Conservation (phyloP, 129 eudicot species). For the Sambucus nigra region DNA sequence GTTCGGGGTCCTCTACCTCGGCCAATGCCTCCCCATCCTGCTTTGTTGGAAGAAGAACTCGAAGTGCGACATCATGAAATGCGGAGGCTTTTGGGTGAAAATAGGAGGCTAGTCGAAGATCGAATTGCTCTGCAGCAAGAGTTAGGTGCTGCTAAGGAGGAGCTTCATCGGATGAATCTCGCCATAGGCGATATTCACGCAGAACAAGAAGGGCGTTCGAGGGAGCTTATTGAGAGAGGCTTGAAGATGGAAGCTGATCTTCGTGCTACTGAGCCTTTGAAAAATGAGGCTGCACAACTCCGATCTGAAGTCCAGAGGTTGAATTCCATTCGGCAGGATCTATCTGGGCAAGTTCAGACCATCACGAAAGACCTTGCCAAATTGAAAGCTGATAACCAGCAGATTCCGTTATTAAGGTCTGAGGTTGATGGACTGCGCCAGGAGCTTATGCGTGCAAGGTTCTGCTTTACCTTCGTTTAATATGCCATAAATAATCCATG, state of each 20-base stretch:
- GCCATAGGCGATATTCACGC: constrained; percentile 55
- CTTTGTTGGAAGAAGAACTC: constrained; percentile 79
- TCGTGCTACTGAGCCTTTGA: constrained; percentile 70
- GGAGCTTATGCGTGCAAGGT: constrained; percentile 88
- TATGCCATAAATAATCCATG: not conserved
- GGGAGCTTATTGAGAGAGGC: constrained; percentile 72
- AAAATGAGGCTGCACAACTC: constrained; percentile 51
- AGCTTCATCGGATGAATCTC: constrained; percentile 60
- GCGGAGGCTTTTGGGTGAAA: constrained; percentile 77
- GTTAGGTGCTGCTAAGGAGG: constrained; percentile 62
- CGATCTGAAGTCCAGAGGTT: constrained; percentile 72
- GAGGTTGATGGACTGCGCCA: constrained; percentile 73
- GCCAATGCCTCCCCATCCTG: constrained; percentile 73
- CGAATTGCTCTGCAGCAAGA: constrained; percentile 60
- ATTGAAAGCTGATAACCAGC: constrained; percentile 61
- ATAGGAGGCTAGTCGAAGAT: constrained; percentile 72
- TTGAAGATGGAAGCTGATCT: constrained; percentile 82
- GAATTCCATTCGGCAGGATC: constrained; percentile 43
- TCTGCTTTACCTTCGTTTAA: constrained; percentile 10
- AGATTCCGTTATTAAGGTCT: constrained; percentile 59
- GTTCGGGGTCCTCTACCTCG: constrained; percentile 47
- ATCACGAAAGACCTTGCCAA: constrained; percentile 54
- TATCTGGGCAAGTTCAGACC: constrained; percentile 50
- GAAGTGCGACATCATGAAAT: constrained; percentile 72
- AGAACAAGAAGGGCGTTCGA: constrained; percentile 57